Base-by-base conservation (phyloP, 179 eudicot species). In the Beta corolliflora region DNA sequence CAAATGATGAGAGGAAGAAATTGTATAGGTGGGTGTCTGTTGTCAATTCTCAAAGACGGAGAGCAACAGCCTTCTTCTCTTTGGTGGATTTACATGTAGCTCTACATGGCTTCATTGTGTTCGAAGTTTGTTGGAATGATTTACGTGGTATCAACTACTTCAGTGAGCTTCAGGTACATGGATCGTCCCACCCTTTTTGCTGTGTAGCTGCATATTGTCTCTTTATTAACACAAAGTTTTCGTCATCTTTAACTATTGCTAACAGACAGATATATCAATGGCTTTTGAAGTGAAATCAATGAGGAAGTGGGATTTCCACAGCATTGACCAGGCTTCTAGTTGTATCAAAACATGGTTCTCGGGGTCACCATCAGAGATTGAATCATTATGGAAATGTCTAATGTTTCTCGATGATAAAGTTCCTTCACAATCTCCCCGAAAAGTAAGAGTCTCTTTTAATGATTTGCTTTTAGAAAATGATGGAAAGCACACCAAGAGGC, bases 261-360 rank as follows among this genome's bases (percentile, higher is more conserved):
- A 52, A 84, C 91, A 97, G 99, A 87, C 94, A 73, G 98, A 94
- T 83, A 87, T 97, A 80, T 87, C 97, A 64, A 87, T 97, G 82
- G 99, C 97, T 31, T 85, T 94, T 56, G 98, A 97, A 88, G 85
- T 93, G 73, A 97, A 87, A 84, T 78, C 83, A 45, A 94, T 97
- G 98, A 90, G 82, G 84, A 90, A 92, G 88, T 97, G 97, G 99
- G 99, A 97, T 87, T 97, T 97, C 80, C 91, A 93, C 85, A 92
- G 97, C 82, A 87, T 97, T 65, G 84, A 82, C 48, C 97, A 97
- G 85, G 99, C 99, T 78, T 81, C 86, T 10, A 84, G 83, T 63
- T 83, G 79, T 82, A 87, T 92, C 31, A 82, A 89, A 21, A 85
- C 93, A 72, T 97, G 99, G 99, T 97, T 94, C 81, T 85, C 92